These are phyloP conservation scores for Dicorynia guianensis DNA, from an alignment of 306 rosid genomes.

Conservation along the genomic window DNA sequence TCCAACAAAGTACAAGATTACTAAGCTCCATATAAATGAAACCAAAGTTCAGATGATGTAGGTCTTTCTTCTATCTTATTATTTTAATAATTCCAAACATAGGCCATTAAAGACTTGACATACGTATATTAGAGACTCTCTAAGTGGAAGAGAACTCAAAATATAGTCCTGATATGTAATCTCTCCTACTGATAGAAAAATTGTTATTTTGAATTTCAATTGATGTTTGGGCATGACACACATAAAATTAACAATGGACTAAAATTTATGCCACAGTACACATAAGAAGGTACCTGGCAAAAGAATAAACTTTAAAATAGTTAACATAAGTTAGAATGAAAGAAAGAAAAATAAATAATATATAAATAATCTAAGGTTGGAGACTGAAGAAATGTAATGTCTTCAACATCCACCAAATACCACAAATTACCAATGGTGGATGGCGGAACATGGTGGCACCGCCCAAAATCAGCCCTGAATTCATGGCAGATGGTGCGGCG, in stretches of 20 bases:
- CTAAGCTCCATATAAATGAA: not conserved
- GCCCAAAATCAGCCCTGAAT: no score
- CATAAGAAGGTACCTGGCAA: not conserved
- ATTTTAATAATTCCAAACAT: slow-evolving; percentile 22
- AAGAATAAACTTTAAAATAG: slow-evolving; percentile 7
- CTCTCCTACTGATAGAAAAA: not conserved
- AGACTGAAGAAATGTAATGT: not conserved
- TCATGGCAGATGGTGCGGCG: no score
- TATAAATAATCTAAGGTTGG: not conserved
- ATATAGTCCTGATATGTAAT: slow-evolving; percentile 7
- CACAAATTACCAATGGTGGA: no score
- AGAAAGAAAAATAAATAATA: no score
- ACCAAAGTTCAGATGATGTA: not conserved
- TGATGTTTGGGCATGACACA: slow-evolving; percentile 12
- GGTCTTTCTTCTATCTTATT: not conserved
- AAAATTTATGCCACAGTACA: slow-evolving; percentile 18
- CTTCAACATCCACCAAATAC: slow-evolving; percentile 11
- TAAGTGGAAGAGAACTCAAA: not conserved
- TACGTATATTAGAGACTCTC: not conserved
- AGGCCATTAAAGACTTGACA: slow-evolving; percentile 14
- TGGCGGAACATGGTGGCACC: no score
- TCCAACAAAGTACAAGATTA: no score
- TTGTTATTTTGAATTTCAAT: slow-evolving; percentile 10
- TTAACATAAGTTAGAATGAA: not conserved
- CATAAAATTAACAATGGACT: not conserved